Conservation (phyloP, 352 stramenopile species). For the Pythium phragmiticola region DNA sequence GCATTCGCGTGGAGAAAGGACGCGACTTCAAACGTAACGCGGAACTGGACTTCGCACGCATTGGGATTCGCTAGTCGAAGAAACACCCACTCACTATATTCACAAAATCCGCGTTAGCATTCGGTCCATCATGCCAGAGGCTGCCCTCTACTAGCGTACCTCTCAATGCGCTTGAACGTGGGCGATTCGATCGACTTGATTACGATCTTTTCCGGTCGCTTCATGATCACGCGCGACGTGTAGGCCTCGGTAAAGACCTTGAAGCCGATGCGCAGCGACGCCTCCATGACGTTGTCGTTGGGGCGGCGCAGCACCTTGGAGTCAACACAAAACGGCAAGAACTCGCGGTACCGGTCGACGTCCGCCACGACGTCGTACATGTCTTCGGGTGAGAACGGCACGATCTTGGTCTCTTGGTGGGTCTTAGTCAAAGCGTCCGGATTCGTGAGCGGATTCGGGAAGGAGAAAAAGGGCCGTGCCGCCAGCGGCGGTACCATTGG, state of each 20-base stretch:
- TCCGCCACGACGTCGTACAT: constrained; percentile 85
- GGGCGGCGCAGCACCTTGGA: constrained; percentile 65
- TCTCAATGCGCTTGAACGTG: constrained; percentile 87
- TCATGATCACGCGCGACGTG: constrained; percentile 80
- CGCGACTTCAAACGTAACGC: constrained; percentile 80
- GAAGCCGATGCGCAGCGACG: constrained; percentile 67
- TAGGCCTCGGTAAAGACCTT: constrained; percentile 85
- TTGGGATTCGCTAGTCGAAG: constrained; percentile 45
- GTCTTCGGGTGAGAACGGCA: constrained; percentile 71
- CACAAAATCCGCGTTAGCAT: background rate
- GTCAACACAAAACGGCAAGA: constrained; percentile 81
- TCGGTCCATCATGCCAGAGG: background rate
- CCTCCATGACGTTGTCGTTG: constrained; percentile 83
- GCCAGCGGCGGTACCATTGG: background rate
- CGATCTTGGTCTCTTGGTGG: constrained; percentile 67
- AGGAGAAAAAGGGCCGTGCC: constrained; percentile 52
- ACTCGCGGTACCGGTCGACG: constrained; percentile 68
- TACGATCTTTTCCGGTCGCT: constrained; percentile 68
- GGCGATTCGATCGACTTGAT: constrained; percentile 80
- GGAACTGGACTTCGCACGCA: constrained; percentile 70
- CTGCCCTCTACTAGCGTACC: constrained; percentile 30
- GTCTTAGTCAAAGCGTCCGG: constrained; percentile 57
- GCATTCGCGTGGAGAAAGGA: constrained; percentile 80
- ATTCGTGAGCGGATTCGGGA: constrained; percentile 38
- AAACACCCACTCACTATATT: constrained; percentile 60